Percentiles rank a stretch among this genome's conserved stretches.
These are phyloP conservation scores for Verruconis gallopava DNA, from an alignment of 2,329 filamentous ascomycete genomes.

Conservation along the genomic window DNA sequence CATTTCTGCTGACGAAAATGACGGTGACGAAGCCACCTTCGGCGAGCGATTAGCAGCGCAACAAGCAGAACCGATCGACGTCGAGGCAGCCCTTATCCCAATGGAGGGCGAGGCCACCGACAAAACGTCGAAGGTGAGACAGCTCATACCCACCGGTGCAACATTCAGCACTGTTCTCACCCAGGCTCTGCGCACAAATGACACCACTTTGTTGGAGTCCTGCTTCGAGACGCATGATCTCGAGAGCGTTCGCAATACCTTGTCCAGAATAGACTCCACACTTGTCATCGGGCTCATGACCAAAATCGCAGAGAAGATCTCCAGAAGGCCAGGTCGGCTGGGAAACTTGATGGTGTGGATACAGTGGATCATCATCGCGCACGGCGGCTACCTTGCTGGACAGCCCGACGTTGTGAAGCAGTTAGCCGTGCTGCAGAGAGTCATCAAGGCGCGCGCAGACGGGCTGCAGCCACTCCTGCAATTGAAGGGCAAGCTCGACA, in stretches of 20 bases:
- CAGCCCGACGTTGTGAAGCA: slow-evolving; percentile 73
- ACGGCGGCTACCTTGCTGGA: slow-evolving; percentile 79
- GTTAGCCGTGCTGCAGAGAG: slow-evolving; percentile 67
- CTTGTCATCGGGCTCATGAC: slow-evolving; percentile 68
- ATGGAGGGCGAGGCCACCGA: slow-evolving; percentile 23
- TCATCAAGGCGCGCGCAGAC: slow-evolving; percentile 73
- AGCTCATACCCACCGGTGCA: not conserved
- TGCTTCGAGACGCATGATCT: slow-evolving; percentile 74
- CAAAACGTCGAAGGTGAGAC: slow-evolving; percentile 29
- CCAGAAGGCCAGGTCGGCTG: slow-evolving; percentile 76
- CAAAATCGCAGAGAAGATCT: slow-evolving; percentile 75
- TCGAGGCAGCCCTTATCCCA: slow-evolving; percentile 42
- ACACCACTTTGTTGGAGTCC: slow-evolving; percentile 77
- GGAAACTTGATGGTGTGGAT: slow-evolving; percentile 90
- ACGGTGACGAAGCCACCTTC: slow-evolving; percentile 55
- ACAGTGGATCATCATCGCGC: slow-evolving; percentile 83
- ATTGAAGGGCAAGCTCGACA: slow-evolving; percentile 88
- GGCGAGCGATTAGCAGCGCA: slow-evolving; percentile 64
- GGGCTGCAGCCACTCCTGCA: slow-evolving; percentile 72
- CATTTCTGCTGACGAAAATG: slow-evolving; percentile 23
- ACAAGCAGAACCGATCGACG: slow-evolving; percentile 61
- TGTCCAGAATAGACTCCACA: slow-evolving; percentile 77
- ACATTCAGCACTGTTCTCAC: slow-evolving; percentile 58
- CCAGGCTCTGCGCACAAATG: slow-evolving; percentile 86
- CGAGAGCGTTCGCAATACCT: slow-evolving; percentile 69